Evolutionary conservation across 2,329 filamentous ascomycete genomes (phyloP).

Genomic region (Pseudopyrenochaeta lycopersici): DNA sequence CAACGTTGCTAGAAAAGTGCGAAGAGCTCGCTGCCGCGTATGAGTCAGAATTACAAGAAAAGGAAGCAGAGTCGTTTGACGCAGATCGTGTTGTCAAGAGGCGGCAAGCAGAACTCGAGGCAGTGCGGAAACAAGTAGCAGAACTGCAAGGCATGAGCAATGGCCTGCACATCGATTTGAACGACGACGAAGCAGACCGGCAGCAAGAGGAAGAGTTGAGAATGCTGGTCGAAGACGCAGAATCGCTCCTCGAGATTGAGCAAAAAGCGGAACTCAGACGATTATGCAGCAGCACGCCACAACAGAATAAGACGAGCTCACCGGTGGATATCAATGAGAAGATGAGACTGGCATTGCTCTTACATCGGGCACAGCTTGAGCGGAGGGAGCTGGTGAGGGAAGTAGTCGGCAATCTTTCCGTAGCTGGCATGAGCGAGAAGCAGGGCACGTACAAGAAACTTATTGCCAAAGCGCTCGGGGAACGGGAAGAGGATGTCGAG

Average conservation of each 20-base stretch:
- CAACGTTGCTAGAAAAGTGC: constrained; percentile 60
- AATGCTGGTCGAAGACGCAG: constrained; percentile 50
- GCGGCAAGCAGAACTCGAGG: constrained; percentile 72
- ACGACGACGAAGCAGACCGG: constrained; percentile 48
- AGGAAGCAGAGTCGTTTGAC: constrained; percentile 63
- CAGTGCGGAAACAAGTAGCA: constrained; percentile 66
- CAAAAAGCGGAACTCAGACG: constrained; percentile 51
- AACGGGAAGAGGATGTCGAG: constrained; percentile 75
- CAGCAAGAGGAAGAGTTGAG: constrained; percentile 51
- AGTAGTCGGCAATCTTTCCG: constrained; percentile 73
- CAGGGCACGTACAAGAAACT: constrained; percentile 77
- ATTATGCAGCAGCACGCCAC: constrained; percentile 35
- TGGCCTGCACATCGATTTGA: constrained; percentile 38
- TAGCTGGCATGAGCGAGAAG: constrained; percentile 75
- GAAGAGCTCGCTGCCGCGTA: constrained; percentile 61
- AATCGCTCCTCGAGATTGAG: constrained; percentile 55
- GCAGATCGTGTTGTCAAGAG: constrained; percentile 61
- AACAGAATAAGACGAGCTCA: constrained; percentile 33
- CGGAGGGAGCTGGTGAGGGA: constrained; percentile 71
- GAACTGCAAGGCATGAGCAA: constrained; percentile 56
- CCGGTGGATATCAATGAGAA: constrained; percentile 60
- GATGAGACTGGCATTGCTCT: constrained; percentile 65
- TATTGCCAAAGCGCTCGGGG: constrained; percentile 73
- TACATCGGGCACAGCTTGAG: constrained; percentile 66
- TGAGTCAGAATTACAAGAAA: constrained; percentile 78